Conservation (phyloP, 495 filamentous ascomycete genomes). For the Barbatosphaeria neglecta region DNA sequence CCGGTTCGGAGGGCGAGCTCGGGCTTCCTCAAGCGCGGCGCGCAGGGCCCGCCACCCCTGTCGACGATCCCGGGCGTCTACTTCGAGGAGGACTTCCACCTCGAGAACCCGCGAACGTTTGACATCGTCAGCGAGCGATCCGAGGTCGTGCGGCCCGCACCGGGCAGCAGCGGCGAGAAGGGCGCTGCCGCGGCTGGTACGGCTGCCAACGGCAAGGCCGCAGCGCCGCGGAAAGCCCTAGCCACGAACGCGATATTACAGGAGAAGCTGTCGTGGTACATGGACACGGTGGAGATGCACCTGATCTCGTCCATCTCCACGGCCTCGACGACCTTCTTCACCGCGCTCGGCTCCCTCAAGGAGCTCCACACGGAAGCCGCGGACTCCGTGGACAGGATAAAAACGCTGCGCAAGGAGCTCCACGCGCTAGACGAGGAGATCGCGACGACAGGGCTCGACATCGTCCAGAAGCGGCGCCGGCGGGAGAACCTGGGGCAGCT, state of each 20-base stretch:
- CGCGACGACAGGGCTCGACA: slow-evolving; percentile 73
- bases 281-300: slow-evolving; percentile 98
- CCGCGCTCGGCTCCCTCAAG: slow-evolving; percentile 77
- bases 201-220: slow-evolving; percentile 50
- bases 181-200: too few species aligned
- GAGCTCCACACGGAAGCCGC: slow-evolving; percentile 89
- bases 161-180: slow-evolving; percentile 43
- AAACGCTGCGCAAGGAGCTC: slow-evolving; percentile 66
- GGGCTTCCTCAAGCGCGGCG: slow-evolving; percentile 33
- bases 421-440: slow-evolving; percentile 74
- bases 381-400: slow-evolving; percentile 81
- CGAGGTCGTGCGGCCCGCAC: slow-evolving; percentile 67
- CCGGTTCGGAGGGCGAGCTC: slow-evolving; percentile 40
- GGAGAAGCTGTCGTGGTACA: slow-evolving; percentile 98
- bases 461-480: slow-evolving; percentile 69
- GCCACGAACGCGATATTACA: slow-evolving; percentile 98
- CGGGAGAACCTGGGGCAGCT: slow-evolving; percentile 78
- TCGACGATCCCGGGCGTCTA: slow-evolving; percentile 89
- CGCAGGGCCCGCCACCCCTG: slow-evolving; percentile 65
- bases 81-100: slow-evolving; percentile 87
- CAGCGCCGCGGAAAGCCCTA: slow-evolving; percentile 68
- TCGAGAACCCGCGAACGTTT: slow-evolving; percentile 94
- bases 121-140: slow-evolving; percentile 94
- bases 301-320: slow-evolving; percentile 92
- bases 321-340: slow-evolving; percentile 93